Evolutionary conservation across 2,329 filamentous ascomycete species (phyloP).

Genomic region (Alternaria consortialis): DNA sequence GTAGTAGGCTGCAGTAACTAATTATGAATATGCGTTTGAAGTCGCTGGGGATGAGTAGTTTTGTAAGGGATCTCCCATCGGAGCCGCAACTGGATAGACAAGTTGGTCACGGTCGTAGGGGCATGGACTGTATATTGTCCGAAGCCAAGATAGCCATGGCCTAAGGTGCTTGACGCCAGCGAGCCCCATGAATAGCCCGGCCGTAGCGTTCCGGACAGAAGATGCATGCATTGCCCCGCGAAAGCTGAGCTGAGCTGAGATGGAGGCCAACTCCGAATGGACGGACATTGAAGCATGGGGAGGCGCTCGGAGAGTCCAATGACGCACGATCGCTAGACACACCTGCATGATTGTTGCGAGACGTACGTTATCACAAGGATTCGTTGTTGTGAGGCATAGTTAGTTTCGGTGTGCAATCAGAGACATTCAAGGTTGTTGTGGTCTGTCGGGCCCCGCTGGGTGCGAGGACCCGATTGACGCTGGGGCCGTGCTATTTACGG

Average conservation of each 20-base stretch:
- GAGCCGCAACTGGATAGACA: conserved; percentile 16
- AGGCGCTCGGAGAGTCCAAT: neutral
- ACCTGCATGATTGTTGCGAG: neutral
- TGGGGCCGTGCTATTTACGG: conserved; percentile 15
- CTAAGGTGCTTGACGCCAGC: conserved; percentile 19
- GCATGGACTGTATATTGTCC: conserved; percentile 27
- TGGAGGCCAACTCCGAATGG: conserved; percentile 7
- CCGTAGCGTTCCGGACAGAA: conserved; percentile 21
- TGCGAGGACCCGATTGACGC: neutral
- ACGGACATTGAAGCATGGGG: neutral
- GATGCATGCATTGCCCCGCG: conserved; percentile 12
- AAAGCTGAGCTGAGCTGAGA: conserved; percentile 18
- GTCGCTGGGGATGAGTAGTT: conserved; percentile 15
- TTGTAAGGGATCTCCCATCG: conserved; percentile 21
- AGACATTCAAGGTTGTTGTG: conserved; percentile 5
- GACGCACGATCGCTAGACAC: neutral
- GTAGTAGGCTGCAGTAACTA: conserved; percentile 11
- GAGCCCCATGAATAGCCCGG: conserved; percentile 20
- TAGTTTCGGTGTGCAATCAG: conserved; percentile 2
- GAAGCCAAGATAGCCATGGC: conserved; percentile 33
- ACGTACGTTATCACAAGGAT: neutral
- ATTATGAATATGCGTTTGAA: conserved; percentile 11
- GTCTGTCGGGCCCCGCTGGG: neutral
- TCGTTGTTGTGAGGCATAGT: neutral
- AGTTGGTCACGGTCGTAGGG: conserved; percentile 27